Evolutionary conservation across 1,284 basidiomycete genomes (phyloP).

Genomic region (Ustilago cynodontis): DNA sequence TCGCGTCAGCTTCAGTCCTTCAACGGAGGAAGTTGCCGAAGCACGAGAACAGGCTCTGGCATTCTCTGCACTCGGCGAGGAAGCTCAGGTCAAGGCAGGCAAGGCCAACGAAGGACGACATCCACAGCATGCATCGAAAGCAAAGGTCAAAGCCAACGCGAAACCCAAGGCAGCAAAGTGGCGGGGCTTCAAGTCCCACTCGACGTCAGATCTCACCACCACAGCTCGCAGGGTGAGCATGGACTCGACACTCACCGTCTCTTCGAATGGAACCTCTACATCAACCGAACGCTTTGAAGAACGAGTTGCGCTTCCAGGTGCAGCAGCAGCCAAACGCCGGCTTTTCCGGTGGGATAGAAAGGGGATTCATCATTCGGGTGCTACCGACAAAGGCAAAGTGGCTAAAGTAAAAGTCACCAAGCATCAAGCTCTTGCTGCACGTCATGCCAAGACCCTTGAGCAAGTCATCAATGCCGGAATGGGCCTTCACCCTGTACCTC

Average conservation of each 20-base stretch:
- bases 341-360: constrained; percentile 49
- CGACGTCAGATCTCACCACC: constrained; percentile 27
- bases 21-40: constrained; percentile 45
- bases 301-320: constrained; percentile 27
- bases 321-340: constrained; percentile 37
- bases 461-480: constrained; percentile 61
- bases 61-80: not conserved
- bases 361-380: constrained; percentile 39
- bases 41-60: constrained; percentile 38
- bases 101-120: not conserved
- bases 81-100: not conserved
- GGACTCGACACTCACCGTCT: constrained; percentile 21
- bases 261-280: constrained; percentile 10
- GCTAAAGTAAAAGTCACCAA: constrained; percentile 56
- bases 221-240: constrained; percentile 18
- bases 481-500: constrained; percentile 43
- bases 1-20: constrained; percentile 56
- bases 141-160: constrained; percentile 7
- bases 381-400: constrained; percentile 30
- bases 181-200: constrained; percentile 40
- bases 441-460: constrained; percentile 62
- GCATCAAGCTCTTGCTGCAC: constrained; percentile 50
- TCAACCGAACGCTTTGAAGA: constrained; percentile 23
- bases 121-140: not conserved
- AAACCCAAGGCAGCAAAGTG: constrained; percentile 19